These are phyloP conservation scores for Protoeuglena noctilucae DNA, from an alignment of 139 green algal genomes.

Conservation along the genomic window DNA sequence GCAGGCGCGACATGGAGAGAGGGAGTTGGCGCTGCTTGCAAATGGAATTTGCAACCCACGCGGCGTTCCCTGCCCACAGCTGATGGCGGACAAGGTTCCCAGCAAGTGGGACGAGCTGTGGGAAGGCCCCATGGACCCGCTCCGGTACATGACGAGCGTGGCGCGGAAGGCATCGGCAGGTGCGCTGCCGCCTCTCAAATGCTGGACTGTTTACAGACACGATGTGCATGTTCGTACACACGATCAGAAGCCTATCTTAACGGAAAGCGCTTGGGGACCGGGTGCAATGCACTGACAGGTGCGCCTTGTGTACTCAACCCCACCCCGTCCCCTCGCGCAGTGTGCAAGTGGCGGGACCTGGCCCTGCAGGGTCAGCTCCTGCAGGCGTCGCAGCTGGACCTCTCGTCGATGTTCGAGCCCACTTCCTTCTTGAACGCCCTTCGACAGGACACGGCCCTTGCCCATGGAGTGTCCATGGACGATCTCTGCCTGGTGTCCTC, in stretches of 20 bases:
- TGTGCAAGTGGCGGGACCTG: neutral
- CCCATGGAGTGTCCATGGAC: constrained; percentile 27
- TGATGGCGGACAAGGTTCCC: constrained; percentile 36
- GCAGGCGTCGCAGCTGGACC: constrained; percentile 18
- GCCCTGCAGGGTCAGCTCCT: neutral
- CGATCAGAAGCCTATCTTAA: too few relatives aligned
- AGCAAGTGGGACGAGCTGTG: constrained; percentile 34
- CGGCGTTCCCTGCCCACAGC: too few relatives aligned
- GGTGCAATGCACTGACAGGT: too few relatives aligned
- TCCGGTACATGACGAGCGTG: constrained; percentile 20
- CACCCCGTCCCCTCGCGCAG: too few relatives aligned
- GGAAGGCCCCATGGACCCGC: constrained; percentile 32
- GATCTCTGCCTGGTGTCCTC: constrained; percentile 34
- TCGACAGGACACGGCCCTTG: constrained; percentile 34
- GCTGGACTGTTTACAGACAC: too few relatives aligned
- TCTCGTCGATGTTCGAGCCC: constrained; percentile 38
- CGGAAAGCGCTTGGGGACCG: too few relatives aligned
- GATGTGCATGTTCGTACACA: too few relatives aligned
- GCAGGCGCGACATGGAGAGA: too few relatives aligned
- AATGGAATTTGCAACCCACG: too few relatives aligned
- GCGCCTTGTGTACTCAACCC: too few relatives aligned
- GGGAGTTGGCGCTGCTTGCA: too few relatives aligned
- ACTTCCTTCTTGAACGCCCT: constrained; percentile 53
- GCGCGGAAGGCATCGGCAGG: neutral
- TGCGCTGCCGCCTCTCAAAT: too few relatives aligned